phyloP scores from a whole-genome alignment of 176 grass and related monocot species.

The Oryza longistaminata region DNA sequence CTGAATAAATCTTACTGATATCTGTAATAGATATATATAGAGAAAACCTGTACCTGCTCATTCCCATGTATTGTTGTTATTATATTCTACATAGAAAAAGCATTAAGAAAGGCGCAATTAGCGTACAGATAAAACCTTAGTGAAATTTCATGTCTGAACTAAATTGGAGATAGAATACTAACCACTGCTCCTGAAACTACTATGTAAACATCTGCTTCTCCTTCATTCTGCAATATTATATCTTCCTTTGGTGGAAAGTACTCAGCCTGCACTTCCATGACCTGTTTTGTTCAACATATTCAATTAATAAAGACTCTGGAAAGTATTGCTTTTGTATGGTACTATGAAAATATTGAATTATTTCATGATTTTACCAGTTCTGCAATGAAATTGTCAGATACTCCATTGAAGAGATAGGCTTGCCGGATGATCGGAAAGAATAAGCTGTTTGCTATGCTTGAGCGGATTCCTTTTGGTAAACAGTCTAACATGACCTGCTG shows the following conservation, averaged over 20 bases:
- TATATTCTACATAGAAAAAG: constrained; percentile 51
- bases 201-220: constrained; percentile 73
- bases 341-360: constrained; percentile 1
- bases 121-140: constrained; percentile 8
- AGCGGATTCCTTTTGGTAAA: constrained; percentile 85
- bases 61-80: constrained; percentile 46
- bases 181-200: constrained; percentile 88
- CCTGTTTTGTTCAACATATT: constrained; percentile 57
- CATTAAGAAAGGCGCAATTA: constrained; percentile 35
- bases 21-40: not conserved
- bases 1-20: not conserved
- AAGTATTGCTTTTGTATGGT: not conserved
- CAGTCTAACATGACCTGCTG: constrained; percentile 75
- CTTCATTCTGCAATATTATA: constrained; percentile 77
- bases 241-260: constrained; percentile 88
- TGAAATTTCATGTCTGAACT: not conserved
- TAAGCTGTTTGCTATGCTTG: constrained; percentile 78
- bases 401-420: constrained; percentile 88
- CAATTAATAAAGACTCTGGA: not conserved
- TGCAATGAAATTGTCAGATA: constrained; percentile 75
- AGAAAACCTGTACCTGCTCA: constrained; percentile 44
- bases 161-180: constrained; percentile 41
- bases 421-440: constrained; percentile 68
- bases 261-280: constrained; percentile 80
- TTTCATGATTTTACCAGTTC: constrained; percentile 65